Percentiles rank a stretch among this genome's conserved stretches.
These are phyloP conservation scores for Allantophomopsis cytisporea DNA, from an alignment of 2,329 filamentous ascomycete species.

Conservation along the genomic window DNA sequence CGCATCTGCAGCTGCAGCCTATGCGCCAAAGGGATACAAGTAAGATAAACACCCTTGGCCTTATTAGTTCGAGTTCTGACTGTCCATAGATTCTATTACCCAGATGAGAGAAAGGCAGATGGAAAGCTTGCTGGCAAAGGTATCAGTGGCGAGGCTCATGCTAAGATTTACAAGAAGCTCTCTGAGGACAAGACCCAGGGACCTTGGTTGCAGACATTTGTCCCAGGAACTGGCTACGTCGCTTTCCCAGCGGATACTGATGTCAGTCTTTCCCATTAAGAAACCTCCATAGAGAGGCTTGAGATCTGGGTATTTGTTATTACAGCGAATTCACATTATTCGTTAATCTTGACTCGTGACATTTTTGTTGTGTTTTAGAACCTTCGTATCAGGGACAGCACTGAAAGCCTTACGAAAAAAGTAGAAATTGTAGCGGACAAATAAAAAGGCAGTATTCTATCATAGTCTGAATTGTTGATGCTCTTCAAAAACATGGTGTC, in stretches of 20 bases:
- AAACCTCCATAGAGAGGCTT: not conserved
- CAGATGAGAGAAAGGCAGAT: constrained; percentile 29
- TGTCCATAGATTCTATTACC: constrained; percentile 34
- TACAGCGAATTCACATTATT: no score
- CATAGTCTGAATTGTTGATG: no score
- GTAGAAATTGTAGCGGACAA: no score
- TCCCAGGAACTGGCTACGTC: constrained; percentile 17
- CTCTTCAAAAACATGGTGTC: no score
- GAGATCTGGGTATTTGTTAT: no score
- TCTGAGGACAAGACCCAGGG: constrained; percentile 23
- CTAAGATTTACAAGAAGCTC: constrained; percentile 23
- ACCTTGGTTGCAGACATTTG: constrained; percentile 30
- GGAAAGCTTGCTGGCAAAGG: constrained; percentile 17
- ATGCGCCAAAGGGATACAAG: constrained; percentile 21
- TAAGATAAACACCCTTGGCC: constrained; percentile 7
- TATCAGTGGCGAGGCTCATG: constrained; percentile 27
- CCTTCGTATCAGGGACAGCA: no score
- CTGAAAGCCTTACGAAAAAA: no score
- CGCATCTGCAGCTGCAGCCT: constrained; percentile 18
- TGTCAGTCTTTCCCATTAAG: not conserved
- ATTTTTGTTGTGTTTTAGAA: no score
- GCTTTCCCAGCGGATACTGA: constrained; percentile 5
- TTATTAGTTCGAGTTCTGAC: no score
- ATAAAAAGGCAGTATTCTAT: no score
- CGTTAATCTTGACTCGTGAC: no score